These are phyloP conservation scores for Shiraia bambusicola DNA, from an alignment of 2,329 filamentous ascomycete genomes.

Conservation along the genomic window DNA sequence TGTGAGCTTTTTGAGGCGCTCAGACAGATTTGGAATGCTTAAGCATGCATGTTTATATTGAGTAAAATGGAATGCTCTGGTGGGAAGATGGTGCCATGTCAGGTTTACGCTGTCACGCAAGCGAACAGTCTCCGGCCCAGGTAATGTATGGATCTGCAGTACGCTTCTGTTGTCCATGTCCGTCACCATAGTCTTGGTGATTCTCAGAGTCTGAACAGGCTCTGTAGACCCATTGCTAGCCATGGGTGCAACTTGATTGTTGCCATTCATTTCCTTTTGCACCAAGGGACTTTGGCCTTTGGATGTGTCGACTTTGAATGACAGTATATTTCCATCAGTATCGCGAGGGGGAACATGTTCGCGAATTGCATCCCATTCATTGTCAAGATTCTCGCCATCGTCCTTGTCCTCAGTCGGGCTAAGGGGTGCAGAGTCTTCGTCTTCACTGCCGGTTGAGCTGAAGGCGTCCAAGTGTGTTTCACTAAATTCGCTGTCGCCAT, in stretches of 20 bases:
- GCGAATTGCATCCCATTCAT: not conserved
- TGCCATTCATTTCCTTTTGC: not conserved
- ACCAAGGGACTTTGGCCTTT: not conserved
- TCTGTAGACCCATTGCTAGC: too few species aligned
- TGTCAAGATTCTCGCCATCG: not conserved
- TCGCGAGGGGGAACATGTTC: conserved; percentile 7
- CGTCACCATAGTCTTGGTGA: conserved; percentile 24
- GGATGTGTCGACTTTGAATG: conserved; percentile 18
- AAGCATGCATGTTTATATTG: conserved; percentile 30
- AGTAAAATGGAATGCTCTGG: conserved; percentile 22
- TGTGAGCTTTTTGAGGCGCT: conserved; percentile 18
- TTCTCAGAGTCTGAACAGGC: conserved; percentile 23
- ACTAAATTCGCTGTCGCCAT: not conserved
- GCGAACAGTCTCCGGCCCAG: conserved; percentile 21
- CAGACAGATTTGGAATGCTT: conserved; percentile 18
- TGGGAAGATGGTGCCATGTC: conserved; percentile 32
- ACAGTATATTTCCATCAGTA: conserved; percentile 25
- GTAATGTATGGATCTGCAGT: conserved; percentile 24
- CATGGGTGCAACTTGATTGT: not conserved
- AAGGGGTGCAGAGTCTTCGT: not conserved
- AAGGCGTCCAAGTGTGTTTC: not conserved
- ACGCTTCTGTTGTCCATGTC: conserved; percentile 17
- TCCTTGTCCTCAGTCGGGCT: not conserved
- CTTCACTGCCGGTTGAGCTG: not conserved
- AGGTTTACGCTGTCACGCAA: conserved; percentile 10